phyloP scores from a whole-genome alignment of 169 alveolate species.

The Sarcocystis neurona region DNA sequence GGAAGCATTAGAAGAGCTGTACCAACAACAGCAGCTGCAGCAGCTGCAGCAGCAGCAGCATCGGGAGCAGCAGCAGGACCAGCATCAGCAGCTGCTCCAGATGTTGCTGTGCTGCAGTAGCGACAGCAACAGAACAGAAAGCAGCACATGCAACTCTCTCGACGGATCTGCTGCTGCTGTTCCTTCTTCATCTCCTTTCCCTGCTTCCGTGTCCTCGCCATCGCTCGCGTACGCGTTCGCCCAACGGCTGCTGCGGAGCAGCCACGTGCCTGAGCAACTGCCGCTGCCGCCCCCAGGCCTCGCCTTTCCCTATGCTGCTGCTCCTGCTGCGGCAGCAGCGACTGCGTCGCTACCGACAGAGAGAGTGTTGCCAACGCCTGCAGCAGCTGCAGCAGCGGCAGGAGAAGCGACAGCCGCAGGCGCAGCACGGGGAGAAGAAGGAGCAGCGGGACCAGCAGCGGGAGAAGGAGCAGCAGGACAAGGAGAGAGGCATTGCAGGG shows the following conservation, averaged over 20 bases:
- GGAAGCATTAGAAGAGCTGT: not conserved
- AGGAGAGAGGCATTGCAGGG: too few relatives aligned
- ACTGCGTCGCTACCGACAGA: too few relatives aligned
- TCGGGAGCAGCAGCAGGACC: not conserved
- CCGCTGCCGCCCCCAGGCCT: too few relatives aligned
- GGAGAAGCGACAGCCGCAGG: too few relatives aligned
- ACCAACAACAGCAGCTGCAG: not conserved
- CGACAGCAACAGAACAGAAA: too few relatives aligned
- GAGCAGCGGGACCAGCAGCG: not conserved
- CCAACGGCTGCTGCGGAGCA: not conserved
- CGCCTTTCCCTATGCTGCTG: too few relatives aligned
- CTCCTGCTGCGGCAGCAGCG: too few relatives aligned
- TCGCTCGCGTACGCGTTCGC: not conserved
- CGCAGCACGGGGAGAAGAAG: not conserved
- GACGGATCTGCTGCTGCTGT: not conserved
- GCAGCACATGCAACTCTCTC: not conserved
- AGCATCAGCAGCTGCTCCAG: not conserved
- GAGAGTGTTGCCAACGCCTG: too few relatives aligned
- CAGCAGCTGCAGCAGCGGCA: too few relatives aligned
- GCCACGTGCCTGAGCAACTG: too few relatives aligned
- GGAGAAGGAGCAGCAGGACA: too few relatives aligned
- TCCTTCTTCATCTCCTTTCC: not conserved
- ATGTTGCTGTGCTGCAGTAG: not conserved
- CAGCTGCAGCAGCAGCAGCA: not conserved
- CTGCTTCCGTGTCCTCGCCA: not conserved